phyloP scores from a whole-genome alignment of 371 early-diverging fungal species.

The Choanephora cucurbitarum region DNA sequence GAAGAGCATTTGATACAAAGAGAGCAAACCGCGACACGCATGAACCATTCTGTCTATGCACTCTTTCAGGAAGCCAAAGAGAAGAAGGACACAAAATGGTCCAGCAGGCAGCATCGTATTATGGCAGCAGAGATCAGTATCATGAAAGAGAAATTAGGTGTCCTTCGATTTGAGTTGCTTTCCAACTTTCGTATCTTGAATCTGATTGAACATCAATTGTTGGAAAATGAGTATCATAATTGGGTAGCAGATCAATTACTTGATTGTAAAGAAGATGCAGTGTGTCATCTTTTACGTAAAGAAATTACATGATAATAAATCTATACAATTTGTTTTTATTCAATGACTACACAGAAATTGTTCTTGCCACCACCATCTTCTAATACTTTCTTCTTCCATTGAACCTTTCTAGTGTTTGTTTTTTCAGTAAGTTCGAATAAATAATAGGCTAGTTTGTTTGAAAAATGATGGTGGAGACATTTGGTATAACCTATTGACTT shows the following conservation, averaged over 20 bases:
- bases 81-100: constrained; percentile 25
- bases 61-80: constrained; percentile 21
- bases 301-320: too few species aligned
- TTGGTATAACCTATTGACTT: constrained; percentile 59
- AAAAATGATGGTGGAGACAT: constrained; percentile 64
- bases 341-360: constrained; percentile 68
- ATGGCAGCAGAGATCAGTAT: constrained; percentile 53
- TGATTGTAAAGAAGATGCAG: constrained; percentile 25
- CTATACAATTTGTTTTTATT: too few species aligned
- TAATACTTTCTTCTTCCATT: constrained; percentile 57
- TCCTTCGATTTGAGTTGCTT: constrained; percentile 53
- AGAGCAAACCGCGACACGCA: constrained; percentile 5
- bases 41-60: constrained; percentile 22
- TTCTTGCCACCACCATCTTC: constrained; percentile 57
- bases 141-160: constrained; percentile 52
- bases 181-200: constrained; percentile 51
- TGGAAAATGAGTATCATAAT: constrained; percentile 58
- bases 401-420: constrained; percentile 8
- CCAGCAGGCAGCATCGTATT: constrained; percentile 37
- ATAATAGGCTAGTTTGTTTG: constrained; percentile 78
- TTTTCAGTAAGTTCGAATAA: constrained; percentile 49
- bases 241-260: constrained; percentile 55
- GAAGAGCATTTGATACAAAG: constrained; percentile 30
- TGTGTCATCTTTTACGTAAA: neutral
- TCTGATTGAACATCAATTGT: constrained; percentile 43